These are phyloP conservation scores for Leccinum olivaceopallidum DNA, from an alignment of 768 basidiomycete genomes.

Conservation along the genomic window DNA sequence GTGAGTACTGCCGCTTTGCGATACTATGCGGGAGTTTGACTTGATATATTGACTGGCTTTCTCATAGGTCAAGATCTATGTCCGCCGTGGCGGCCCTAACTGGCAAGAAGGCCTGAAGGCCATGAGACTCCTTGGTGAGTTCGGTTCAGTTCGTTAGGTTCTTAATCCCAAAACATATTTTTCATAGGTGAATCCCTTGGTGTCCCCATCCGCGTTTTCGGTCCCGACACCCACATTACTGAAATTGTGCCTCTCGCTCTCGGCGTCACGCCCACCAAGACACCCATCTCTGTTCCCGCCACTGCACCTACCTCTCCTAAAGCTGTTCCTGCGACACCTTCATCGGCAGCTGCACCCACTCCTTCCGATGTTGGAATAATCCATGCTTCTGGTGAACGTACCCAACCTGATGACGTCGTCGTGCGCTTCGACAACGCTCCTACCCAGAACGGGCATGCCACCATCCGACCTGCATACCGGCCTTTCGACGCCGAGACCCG, in stretches of 20 bases:
- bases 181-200: conserved; percentile 82
- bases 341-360: conserved; percentile 37
- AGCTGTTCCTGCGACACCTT: conserved; percentile 26
- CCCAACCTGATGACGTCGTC: conserved; percentile 85
- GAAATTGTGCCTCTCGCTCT: conserved; percentile 99
- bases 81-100: conserved; percentile 98
- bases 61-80: conserved; percentile 84
- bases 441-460: conserved; percentile 34
- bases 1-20: conserved; percentile 11
- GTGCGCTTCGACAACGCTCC: conserved; percentile 71
- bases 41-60: conserved; percentile 37
- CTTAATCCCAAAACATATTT: not conserved
- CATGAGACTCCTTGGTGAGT: conserved; percentile 83
- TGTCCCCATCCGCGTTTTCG: conserved; percentile 95
- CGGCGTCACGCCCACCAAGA: conserved; percentile 52
- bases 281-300: conserved; percentile 40
- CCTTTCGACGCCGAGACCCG: conserved; percentile 95
- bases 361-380: conserved; percentile 64
- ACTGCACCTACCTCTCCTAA: conserved; percentile 49
- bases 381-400: conserved; percentile 75
- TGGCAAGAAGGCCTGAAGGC: conserved; percentile 99
- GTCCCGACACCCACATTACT: conserved; percentile 98
- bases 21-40: not conserved
- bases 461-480: conserved; percentile 71
- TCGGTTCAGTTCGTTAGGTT: not conserved